A percentile compares a stretch with the other conserved stretches of the same genome.
Conservation (phyloP, 176 grass and related monocot genomes). For the Avena sativa region DNA sequence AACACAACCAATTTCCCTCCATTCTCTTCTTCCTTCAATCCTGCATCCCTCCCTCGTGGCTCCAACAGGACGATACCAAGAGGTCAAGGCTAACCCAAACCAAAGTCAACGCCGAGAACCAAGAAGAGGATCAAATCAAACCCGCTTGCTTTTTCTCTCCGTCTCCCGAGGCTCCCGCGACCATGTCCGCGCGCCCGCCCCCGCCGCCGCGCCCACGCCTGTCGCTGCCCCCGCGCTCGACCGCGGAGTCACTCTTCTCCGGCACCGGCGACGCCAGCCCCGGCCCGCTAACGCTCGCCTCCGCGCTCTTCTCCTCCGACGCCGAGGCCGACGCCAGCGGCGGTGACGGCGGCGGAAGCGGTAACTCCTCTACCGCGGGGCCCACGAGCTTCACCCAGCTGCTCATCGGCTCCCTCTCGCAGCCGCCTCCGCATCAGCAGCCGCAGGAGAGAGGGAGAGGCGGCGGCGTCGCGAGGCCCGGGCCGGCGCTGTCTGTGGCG, state of each 20-base stretch:
- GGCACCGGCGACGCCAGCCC: constrained; percentile 71
- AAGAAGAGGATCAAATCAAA: constrained; percentile 32
- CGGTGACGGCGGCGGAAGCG: constrained; percentile 18
- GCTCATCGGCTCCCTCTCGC: constrained; percentile 59
- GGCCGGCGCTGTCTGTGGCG: constrained; percentile 44
- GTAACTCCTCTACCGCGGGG: constrained; percentile 27
- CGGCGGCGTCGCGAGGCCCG: constrained; percentile 37
- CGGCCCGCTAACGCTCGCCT: constrained; percentile 88
- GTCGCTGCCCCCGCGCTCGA: constrained; percentile 65
- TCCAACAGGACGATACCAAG: not conserved
- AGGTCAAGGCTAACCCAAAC: constrained; percentile 46
- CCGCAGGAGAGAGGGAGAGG: constrained; percentile 36
- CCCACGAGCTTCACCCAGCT: constrained; percentile 76
- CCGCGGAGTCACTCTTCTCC: constrained; percentile 68
- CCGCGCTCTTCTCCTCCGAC: constrained; percentile 74
- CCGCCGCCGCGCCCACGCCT: constrained; percentile 71
- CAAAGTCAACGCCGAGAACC: constrained; percentile 46
- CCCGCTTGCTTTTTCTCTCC: not conserved
- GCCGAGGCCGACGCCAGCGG: constrained; percentile 30
- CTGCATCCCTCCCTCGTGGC: no score
- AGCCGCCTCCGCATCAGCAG: constrained; percentile 24
- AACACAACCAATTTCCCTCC: not conserved
- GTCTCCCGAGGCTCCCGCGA: not conserved
- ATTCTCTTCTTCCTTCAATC: not conserved
- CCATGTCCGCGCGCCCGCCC: constrained; percentile 67